Percentiles rank a stretch among this genome's conserved stretches.
These are phyloP conservation scores for Podospora pseudopauciseta DNA, from an alignment of 495 filamentous ascomycete species.

Conservation along the genomic window DNA sequence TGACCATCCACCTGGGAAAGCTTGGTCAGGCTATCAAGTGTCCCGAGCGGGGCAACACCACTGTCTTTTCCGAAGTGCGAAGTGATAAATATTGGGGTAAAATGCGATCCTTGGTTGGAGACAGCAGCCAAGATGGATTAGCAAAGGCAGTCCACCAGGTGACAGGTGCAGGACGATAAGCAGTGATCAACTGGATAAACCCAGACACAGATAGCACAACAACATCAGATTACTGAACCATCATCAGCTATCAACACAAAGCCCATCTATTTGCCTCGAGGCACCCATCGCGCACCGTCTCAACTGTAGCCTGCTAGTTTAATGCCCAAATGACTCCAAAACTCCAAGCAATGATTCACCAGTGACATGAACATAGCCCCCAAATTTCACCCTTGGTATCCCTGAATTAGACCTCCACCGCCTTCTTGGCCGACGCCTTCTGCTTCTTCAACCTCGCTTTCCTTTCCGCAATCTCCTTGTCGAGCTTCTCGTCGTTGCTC, in stretches of 20 bases:
- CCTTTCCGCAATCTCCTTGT: slow-evolving; percentile 55
- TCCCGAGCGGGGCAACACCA: not conserved
- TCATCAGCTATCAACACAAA: not conserved
- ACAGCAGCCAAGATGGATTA: not conserved
- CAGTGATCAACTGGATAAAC: not conserved
- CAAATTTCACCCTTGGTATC: slow-evolving; percentile 10
- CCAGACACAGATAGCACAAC: not conserved
- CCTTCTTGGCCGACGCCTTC: slow-evolving; percentile 55
- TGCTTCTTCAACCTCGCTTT: slow-evolving; percentile 60
- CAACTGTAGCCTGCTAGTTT: slow-evolving; percentile 19
- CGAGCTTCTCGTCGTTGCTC: slow-evolving; percentile 53
- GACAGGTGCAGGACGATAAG: not conserved
- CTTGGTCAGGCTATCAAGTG: not conserved
- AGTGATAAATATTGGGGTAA: not conserved
- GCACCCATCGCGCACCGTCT: slow-evolving; percentile 6
- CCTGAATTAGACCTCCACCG: slow-evolving; percentile 25
- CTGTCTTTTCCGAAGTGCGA: not conserved
- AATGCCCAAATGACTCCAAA: slow-evolving; percentile 19
- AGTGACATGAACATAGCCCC: slow-evolving; percentile 3
- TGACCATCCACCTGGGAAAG: slow-evolving; percentile 10
- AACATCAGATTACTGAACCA: not conserved
- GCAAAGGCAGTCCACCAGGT: too few species aligned
- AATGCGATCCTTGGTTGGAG: not conserved
- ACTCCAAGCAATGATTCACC: slow-evolving; percentile 19
- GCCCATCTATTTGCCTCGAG: slow-evolving; percentile 9